These are phyloP conservation scores for Pyrenochaeta sp. DNA, from an alignment of 2,329 filamentous ascomycete species.

Conservation along the genomic window DNA sequence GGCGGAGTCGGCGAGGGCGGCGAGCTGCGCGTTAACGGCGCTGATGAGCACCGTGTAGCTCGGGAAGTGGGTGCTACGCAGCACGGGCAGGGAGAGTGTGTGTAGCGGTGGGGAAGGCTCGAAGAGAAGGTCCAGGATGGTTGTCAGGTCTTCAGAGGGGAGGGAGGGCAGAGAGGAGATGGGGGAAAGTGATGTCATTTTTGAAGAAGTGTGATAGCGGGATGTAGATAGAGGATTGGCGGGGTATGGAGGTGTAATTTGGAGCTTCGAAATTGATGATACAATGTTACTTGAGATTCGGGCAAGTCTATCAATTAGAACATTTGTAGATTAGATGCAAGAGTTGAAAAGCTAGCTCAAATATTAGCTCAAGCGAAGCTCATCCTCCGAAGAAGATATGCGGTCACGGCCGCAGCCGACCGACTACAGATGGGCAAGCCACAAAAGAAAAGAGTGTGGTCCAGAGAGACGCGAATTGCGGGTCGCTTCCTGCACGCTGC, in stretches of 20 bases:
- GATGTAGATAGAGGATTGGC: too few relatives aligned
- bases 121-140: constrained; percentile 79
- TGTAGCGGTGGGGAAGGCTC: constrained; percentile 82
- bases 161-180: constrained; percentile 65
- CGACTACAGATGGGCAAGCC: constrained; percentile 16
- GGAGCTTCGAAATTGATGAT: background rate
- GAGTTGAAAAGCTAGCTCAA: too few relatives aligned
- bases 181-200: constrained; percentile 61
- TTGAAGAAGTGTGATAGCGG: constrained; percentile 1
- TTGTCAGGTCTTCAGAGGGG: constrained; percentile 61
- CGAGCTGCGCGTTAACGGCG: constrained; percentile 69
- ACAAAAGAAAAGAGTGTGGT: background rate
- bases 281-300: too few relatives aligned
- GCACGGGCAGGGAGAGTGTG: constrained; percentile 70
- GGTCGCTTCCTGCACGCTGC: constrained; percentile 28
- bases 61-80: constrained; percentile 66
- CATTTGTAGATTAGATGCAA: background rate
- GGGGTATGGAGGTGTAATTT: background rate
- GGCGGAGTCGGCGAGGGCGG: constrained; percentile 39
- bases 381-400: constrained; percentile 6
- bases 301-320: too few relatives aligned
- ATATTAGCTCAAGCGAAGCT: too few relatives aligned
- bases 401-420: constrained; percentile 36
- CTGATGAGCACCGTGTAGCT: constrained; percentile 76
- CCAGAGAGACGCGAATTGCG: background rate